Percentiles rank a stretch among this genome's conserved stretches.
Conservation (phyloP, 202 grass and related monocot species). For the Brachypodium distachyon region DNA sequence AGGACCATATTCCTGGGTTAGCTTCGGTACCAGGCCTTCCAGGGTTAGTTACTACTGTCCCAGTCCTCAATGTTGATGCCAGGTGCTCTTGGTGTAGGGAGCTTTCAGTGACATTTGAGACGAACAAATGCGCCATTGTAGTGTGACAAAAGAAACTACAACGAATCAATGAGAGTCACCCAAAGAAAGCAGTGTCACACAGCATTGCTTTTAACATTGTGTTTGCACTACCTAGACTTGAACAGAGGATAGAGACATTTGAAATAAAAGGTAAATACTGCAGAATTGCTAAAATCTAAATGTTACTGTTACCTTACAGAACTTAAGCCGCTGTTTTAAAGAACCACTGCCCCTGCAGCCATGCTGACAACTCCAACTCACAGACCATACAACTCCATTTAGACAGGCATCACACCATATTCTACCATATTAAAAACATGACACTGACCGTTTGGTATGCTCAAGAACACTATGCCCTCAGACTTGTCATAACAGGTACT, state of each 20-base stretch:
- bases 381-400: background rate
- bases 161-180: background rate
- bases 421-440: conserved; percentile 7
- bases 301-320: conserved; percentile 5
- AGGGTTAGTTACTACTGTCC: background rate
- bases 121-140: background rate
- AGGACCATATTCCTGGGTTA: background rate
- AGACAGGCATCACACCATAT: background rate
- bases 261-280: background rate
- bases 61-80: background rate
- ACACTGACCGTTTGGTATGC: background rate
- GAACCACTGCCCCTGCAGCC: background rate
- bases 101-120: background rate
- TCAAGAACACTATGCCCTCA: background rate
- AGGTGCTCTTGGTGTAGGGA: background rate
- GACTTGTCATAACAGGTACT: background rate
- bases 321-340: conserved; percentile 3
- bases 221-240: background rate
- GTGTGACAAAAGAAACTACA: background rate
- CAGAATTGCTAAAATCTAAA: background rate
- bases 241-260: background rate
- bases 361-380: conserved; percentile 10
- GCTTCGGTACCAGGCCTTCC: background rate
- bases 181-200: background rate
- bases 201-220: background rate